Base-by-base conservation (phyloP, 2,329 filamentous ascomycete species). In the Talaromyces pinophilus region DNA sequence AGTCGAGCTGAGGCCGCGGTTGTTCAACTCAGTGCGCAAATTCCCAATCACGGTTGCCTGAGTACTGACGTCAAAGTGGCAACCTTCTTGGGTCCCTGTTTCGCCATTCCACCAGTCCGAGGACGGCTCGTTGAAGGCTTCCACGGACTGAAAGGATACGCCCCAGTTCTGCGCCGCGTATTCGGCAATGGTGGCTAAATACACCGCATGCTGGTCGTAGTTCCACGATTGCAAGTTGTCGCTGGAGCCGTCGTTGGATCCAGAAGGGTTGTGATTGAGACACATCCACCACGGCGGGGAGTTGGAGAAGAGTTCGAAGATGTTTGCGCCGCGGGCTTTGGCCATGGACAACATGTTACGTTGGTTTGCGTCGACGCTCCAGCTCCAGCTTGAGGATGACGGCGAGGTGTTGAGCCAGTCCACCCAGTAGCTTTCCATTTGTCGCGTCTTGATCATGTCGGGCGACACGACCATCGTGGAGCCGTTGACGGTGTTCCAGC, bases 271-370 rank as follows among this genome's bases (percentile, higher is more conserved):
- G 57, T 59, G 57, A 3, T 59, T 59, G 19, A 59, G 57, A 44
- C 57, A 59, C 57, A 59, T 59, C 57, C 57, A 59, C 57, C 57
- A 59, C 25, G 40, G 35, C 17, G 57, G 57, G 25, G 57, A 59
- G 57, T 59, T 59, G 19, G 57, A 59, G 40, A 59, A 59, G 22
- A 59, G 57, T 11, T 59, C 57, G 13, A 59, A 59, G 15, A 59
- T 59, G 25, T 59, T 59, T 40, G 57, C 57, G 22, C 57, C 57
- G 38, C 57, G 57, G 5, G 57, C 35, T 59, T 59, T 17, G 8
- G 57, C 57, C 38, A 59, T 28, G 22, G 57, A 59, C 11, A 59
- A n/a, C 57, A 59, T 59, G 25, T 30, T 59, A 17, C 57, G 57
- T 38, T 59, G 57, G 19, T 44, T 59, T 30, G 15, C 35, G 35